Conservation (phyloP, 2,329 filamentous ascomycete species). For the Ceratocystis ficicola region DNA sequence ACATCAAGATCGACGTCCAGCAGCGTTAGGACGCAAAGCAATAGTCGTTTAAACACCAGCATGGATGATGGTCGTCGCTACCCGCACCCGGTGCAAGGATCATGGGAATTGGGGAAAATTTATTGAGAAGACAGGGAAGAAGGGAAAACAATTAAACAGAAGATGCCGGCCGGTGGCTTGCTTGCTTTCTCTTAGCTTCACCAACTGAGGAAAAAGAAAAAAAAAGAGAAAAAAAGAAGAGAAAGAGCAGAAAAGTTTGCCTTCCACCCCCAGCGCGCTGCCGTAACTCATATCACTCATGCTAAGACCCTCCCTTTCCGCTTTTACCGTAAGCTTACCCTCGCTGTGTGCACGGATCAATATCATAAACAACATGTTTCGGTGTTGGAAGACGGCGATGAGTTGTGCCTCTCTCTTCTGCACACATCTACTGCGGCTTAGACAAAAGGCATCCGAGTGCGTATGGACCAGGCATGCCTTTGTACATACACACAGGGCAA, state of each 20-base stretch:
- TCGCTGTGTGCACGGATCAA: background rate
- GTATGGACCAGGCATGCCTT: background rate
- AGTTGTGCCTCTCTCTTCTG: no score
- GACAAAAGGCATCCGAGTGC: no score
- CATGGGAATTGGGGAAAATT: background rate
- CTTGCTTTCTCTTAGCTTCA: background rate
- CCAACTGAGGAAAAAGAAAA: background rate
- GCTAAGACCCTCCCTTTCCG: background rate
- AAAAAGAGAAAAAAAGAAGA: background rate
- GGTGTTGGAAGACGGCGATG: background rate
- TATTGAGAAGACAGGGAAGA: background rate
- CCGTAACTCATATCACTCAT: background rate
- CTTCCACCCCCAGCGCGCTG: background rate
- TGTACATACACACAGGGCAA: background rate
- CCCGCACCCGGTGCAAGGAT: constrained; percentile 5
- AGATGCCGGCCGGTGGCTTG: background rate
- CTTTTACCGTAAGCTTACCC: background rate
- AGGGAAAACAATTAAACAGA: background rate
- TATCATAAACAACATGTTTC: background rate
- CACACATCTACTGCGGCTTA: no score
- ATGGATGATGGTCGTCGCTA: constrained; percentile 2
- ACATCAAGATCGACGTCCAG: constrained; percentile 2
- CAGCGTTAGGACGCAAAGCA: background rate
- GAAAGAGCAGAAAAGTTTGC: background rate
- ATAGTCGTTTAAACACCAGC: background rate